Evolutionary conservation across 2,329 filamentous ascomycete genomes (phyloP).

Genomic region (Hysterium pulicare): DNA sequence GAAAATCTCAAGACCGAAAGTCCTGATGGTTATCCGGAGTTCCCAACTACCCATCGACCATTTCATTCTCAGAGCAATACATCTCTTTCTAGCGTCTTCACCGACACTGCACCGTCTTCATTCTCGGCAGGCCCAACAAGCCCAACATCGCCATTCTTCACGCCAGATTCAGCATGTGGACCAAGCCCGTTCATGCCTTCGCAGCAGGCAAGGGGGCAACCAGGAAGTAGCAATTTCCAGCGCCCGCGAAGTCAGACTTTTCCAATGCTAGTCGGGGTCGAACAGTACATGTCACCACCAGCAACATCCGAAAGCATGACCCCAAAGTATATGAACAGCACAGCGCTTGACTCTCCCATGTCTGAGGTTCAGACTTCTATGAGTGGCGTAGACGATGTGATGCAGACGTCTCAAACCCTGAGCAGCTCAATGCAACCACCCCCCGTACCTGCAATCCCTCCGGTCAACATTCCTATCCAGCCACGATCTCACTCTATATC

Average conservation of each 20-base stretch:
- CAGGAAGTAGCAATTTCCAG: constrained; percentile 56
- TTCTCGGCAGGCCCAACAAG: constrained; percentile 71
- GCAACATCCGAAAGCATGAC: constrained; percentile 53
- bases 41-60: constrained; percentile 58
- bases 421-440: constrained; percentile 46
- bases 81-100: constrained; percentile 65
- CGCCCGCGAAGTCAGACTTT: constrained; percentile 86
- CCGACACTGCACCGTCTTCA: constrained; percentile 60
- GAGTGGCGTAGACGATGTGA: constrained; percentile 40
- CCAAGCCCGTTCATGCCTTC: constrained; percentile 60
- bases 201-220: constrained; percentile 49
- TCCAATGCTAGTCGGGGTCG: constrained; percentile 63
- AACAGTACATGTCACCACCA: constrained; percentile 53
- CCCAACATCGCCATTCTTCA: constrained; percentile 74
- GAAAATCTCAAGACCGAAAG: constrained; percentile 62
- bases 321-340: constrained; percentile 50
- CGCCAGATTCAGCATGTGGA: constrained; percentile 65
- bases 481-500: constrained; percentile 11
- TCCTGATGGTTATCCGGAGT: constrained; percentile 58
- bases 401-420: constrained; percentile 34
- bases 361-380: constrained; percentile 43
- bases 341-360: constrained; percentile 51
- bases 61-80: constrained; percentile 64
- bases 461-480: constrained; percentile 17
- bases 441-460: constrained; percentile 42